Evolutionary conservation across 345 rosid genomes (phyloP).

Genomic region (Aegle marmelos): DNA sequence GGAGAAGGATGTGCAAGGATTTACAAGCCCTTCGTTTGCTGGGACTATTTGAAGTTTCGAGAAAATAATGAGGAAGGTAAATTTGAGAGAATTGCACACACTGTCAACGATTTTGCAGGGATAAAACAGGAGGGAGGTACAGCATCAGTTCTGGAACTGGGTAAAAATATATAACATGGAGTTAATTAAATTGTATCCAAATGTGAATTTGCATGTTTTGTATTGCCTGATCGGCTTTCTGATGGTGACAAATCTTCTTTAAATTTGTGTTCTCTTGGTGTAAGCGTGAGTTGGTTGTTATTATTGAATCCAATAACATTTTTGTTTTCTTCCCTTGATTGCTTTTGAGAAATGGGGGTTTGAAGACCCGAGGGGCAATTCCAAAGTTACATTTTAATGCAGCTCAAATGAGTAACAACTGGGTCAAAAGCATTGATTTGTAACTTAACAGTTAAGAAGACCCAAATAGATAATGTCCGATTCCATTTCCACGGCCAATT

Average conservation of each 20-base stretch:
- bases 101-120: conserved; percentile 69
- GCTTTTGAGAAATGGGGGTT: conserved; percentile 8
- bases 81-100: conserved; percentile 59
- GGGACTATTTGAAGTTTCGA: conserved; percentile 59
- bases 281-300: not conserved
- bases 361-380: not conserved
- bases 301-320: not conserved
- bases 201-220: not conserved
- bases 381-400: too few species aligned
- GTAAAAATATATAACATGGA: not conserved
- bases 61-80: conserved; percentile 58
- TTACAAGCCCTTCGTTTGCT: conserved; percentile 54
- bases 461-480: not conserved
- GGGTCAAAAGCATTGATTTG: too few species aligned
- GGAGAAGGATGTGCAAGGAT: conserved; percentile 41
- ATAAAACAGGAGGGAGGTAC: conserved; percentile 14
- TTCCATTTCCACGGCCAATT: not conserved
- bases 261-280: not conserved
- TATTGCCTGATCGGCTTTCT: not conserved
- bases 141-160: not conserved
- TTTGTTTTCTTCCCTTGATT: not conserved
- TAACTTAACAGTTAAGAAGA: too few species aligned
- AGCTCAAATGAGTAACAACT: too few species aligned
- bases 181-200: not conserved
- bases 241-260: not conserved